Percentiles rank a stretch among this genome's conserved stretches.
Evolutionary conservation across 1,284 basidiomycete species (phyloP).

Genomic region (Austroboletus novae-zelandiae): DNA sequence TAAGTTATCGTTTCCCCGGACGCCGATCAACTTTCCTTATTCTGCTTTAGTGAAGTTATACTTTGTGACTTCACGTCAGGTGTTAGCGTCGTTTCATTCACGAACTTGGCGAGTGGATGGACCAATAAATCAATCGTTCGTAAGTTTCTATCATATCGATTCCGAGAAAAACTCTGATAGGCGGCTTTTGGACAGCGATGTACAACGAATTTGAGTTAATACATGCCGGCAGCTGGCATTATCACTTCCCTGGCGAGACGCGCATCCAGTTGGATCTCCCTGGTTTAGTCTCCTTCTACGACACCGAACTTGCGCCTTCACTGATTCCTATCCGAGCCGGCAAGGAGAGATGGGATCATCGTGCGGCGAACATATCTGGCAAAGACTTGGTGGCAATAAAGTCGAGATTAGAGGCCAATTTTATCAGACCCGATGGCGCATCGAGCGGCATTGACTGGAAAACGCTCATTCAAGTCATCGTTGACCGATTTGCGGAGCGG

Average conservation of each 20-base stretch:
- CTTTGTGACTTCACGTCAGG: constrained; percentile 46
- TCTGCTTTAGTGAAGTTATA: constrained; percentile 46
- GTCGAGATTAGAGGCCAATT: constrained; percentile 21
- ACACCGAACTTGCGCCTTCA: constrained; percentile 31
- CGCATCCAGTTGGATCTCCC: constrained; percentile 34
- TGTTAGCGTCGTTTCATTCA: constrained; percentile 37
- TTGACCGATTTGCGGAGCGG: constrained; percentile 42
- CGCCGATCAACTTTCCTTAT: not conserved
- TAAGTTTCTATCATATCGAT: not conserved
- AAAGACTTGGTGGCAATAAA: constrained; percentile 17
- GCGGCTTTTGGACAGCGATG: not conserved
- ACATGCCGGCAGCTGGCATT: constrained; percentile 35
- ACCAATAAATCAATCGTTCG: not conserved
- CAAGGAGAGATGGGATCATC: constrained; percentile 29
- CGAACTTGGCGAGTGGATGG: constrained; percentile 14
- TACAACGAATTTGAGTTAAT: constrained; percentile 12
- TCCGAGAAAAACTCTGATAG: not conserved
- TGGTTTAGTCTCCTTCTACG: constrained; percentile 35
- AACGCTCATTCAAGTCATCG: constrained; percentile 38
- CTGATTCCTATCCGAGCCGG: constrained; percentile 26
- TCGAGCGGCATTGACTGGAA: constrained; percentile 45
- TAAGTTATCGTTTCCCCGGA: constrained; percentile 23
- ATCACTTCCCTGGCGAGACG: constrained; percentile 36
- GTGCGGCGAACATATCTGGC: constrained; percentile 30
- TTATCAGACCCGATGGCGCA: constrained; percentile 12